These are phyloP conservation scores for Myriangium duriaei DNA, from an alignment of 2,329 filamentous ascomycete genomes.

Conservation along the genomic window DNA sequence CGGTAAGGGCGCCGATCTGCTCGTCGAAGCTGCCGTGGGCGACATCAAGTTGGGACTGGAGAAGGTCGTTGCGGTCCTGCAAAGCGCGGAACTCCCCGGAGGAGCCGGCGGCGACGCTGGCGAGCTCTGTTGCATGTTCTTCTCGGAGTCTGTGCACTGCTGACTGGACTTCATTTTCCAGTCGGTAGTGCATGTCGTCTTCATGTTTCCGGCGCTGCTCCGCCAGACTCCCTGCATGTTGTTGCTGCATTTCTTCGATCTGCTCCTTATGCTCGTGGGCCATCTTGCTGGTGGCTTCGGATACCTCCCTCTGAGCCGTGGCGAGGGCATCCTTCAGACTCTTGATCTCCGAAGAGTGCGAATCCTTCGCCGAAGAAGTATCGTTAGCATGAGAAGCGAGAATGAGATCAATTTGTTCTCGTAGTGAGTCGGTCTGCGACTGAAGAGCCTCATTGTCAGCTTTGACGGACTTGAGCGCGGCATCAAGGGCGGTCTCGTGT, in stretches of 20 bases:
- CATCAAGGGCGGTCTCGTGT: not conserved
- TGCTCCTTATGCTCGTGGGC: not conserved
- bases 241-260: constrained; percentile 3
- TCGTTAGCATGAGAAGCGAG: constrained; percentile 5
- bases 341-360: constrained; percentile 1
- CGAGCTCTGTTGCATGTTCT: constrained; percentile 4
- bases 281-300: not conserved
- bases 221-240: not conserved
- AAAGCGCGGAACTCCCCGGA: not conserved
- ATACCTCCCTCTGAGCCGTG: not conserved
- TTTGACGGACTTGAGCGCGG: constrained; percentile 4
- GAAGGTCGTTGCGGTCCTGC: not conserved
- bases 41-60: not conserved
- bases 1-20: not conserved
- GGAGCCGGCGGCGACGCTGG: constrained; percentile 1
- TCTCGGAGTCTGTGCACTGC: not conserved
- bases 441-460: constrained; percentile 7
- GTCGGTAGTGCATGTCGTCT: not conserved
- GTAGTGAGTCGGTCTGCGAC: constrained; percentile 4
- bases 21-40: not conserved
- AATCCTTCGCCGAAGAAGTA: not conserved
- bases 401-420: constrained; percentile 8
- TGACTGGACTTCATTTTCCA: not conserved
- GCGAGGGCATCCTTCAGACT: not conserved
- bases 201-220: constrained; percentile 2